Conservation (phyloP, 768 basidiomycete genomes). For the Omphalotus guepiniiformis region DNA sequence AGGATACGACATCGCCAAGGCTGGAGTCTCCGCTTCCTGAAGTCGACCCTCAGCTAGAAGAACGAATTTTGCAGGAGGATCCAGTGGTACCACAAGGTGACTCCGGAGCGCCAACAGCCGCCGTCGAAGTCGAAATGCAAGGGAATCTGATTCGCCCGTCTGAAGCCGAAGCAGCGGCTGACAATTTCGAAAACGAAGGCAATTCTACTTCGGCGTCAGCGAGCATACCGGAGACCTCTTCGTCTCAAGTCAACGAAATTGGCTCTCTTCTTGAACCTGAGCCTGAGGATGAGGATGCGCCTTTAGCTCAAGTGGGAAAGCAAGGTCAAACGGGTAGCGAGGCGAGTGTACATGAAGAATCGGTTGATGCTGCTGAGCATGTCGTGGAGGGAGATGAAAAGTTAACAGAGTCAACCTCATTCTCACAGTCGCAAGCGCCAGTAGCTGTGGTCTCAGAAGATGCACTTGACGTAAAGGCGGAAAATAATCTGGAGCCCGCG, state of each 20-base stretch:
- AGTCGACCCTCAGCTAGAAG: not conserved
- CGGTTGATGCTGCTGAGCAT: no score
- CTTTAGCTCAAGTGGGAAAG: no score
- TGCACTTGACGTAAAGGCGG: no score
- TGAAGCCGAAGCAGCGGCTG: not conserved
- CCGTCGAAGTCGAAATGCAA: not conserved
- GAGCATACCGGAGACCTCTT: not conserved
- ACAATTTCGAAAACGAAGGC: no score
- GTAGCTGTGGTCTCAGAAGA: no score
- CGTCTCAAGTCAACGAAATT: not conserved
- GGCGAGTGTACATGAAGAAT: no score
- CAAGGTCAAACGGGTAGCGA: no score
- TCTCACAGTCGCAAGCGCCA: no score
- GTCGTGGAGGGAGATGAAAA: no score
- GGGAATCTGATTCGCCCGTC: not conserved
- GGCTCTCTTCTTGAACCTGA: slow-evolving; percentile 19
- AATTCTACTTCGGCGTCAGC: slow-evolving; percentile 34
- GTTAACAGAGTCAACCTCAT: no score
- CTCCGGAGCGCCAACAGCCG: not conserved
- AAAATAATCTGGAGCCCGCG: no score
- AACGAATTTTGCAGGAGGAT: not conserved
- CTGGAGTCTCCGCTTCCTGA: not conserved
- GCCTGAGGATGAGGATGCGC: not conserved
- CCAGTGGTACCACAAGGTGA: not conserved
- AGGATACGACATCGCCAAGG: not conserved